phyloP scores from a whole-genome alignment of 2,329 filamentous ascomycete genomes.

The Atkinsonella texensis region DNA sequence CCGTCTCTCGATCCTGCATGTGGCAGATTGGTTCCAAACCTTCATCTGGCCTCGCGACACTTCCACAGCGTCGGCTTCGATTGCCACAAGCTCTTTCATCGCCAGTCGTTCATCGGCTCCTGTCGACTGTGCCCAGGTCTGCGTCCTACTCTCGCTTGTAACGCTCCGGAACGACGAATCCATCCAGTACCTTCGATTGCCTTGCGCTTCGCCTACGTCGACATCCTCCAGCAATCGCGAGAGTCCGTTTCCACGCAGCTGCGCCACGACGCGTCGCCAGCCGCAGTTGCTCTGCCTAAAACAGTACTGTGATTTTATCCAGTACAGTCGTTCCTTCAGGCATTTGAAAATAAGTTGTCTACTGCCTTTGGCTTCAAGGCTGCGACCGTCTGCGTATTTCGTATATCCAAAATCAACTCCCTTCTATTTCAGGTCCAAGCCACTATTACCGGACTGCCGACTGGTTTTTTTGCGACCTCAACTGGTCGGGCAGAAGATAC shows the following conservation, averaged over 20 bases:
- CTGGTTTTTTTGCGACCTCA: neutral
- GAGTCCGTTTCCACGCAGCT: neutral
- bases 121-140: neutral
- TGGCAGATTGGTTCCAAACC: neutral
- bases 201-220: neutral
- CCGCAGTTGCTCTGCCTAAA: neutral
- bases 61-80: neutral
- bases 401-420: neutral
- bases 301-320: neutral
- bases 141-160: neutral
- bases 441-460: neutral
- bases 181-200: neutral
- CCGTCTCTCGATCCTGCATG: neutral
- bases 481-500: neutral
- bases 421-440: neutral
- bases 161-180: neutral
- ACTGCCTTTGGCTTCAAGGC: neutral
- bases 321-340: neutral
- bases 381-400: neutral
- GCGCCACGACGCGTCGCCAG: neutral
- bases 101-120: neutral
- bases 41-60: neutral
- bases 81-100: neutral
- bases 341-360: neutral
- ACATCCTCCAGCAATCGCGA: neutral